Evolutionary conservation across 2,329 filamentous ascomycete genomes (phyloP), one percentile per base, ranked within the genome.

Genomic region (Zarea fungicola): DNA sequence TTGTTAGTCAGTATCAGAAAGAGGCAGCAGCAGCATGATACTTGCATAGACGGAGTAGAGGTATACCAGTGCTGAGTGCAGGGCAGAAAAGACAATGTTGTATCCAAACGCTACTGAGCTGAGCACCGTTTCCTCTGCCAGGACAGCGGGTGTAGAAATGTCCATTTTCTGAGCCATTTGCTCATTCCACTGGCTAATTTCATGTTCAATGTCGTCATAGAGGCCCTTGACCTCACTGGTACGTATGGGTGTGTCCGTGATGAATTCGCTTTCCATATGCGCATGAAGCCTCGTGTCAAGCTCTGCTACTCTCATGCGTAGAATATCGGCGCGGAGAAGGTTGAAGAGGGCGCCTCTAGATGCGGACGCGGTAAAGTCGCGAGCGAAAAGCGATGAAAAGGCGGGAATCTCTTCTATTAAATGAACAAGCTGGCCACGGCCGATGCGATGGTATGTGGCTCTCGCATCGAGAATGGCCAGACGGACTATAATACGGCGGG

Each of bases 401-500:
- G 40, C 31, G 2, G 52, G 50, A 5, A 51, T 49, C 3, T 40
- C 26, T 16, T 28, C 28, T 1, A 54, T 23, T 3, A 35, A 25
- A 8, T 45, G n/a, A 9, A 54, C 42, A 21, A 54, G 44, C 14
- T 25, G 29, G 2, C 52, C 52, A 2, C 52, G 48, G 13, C 50
- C 52, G 11, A 54, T 23, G 16, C 50, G 52, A 21, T 47, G 50
- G 29, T 44, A 51, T 2, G 52, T 32, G 5, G 52, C 50, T 5
- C 52, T 40, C 3, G 50, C 44, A 49, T 54, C 52, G 9, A 54
- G 25, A 21, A 54, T 49, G 9, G 52, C 52, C 19, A 54, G 48
- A 8, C 52, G 50, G 10, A 54, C 16, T 19, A 52, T 51, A 11
- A 54, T 52, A 5, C 50, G 47, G 25, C 42, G 25, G 3, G 50